phyloP scores from a whole-genome alignment of 176 grass and related monocot species.

The Paspalum notatum region DNA sequence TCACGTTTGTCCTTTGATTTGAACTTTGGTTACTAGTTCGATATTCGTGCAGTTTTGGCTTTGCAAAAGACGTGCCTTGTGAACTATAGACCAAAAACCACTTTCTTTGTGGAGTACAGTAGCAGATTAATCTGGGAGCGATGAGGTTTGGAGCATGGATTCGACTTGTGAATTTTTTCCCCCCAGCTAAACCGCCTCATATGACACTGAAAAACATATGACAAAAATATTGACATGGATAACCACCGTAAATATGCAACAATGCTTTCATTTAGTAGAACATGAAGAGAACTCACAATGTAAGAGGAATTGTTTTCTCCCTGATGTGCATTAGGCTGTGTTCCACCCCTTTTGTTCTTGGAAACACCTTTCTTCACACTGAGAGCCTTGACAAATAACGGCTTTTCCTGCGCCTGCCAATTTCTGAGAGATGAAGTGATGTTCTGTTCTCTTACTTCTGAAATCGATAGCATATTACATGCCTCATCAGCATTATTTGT shows the following conservation, averaged over 20 bases:
- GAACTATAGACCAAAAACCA: no score
- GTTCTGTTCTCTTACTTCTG: conserved; percentile 14
- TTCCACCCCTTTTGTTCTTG: not conserved
- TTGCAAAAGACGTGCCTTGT: no score
- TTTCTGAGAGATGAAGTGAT: conserved; percentile 20
- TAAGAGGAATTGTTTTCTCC: conserved; percentile 27
- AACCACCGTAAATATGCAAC: not conserved
- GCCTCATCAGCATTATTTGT: conserved; percentile 33
- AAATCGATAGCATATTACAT: conserved; percentile 16
- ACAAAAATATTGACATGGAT: not conserved
- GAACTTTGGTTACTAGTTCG: no score
- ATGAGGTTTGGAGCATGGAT: not conserved
- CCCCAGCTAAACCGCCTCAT: no score
- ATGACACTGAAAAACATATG: no score
- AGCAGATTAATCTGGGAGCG: no score
- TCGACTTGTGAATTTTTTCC: no score
- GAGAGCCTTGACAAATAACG: conserved; percentile 27
- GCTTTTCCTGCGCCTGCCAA: not conserved
- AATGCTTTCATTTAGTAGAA: conserved; percentile 2
- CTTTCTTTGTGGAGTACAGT: no score
- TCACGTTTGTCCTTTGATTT: no score
- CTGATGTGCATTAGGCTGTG: conserved; percentile 17
- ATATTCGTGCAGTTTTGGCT: no score
- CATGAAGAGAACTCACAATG: conserved; percentile 29
- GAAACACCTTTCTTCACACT: conserved; percentile 18